Percentiles rank a stretch among this genome's conserved stretches.
These are phyloP conservation scores for Zelonia costaricensis DNA, from an alignment of 208 protist species.

Conservation along the genomic window DNA sequence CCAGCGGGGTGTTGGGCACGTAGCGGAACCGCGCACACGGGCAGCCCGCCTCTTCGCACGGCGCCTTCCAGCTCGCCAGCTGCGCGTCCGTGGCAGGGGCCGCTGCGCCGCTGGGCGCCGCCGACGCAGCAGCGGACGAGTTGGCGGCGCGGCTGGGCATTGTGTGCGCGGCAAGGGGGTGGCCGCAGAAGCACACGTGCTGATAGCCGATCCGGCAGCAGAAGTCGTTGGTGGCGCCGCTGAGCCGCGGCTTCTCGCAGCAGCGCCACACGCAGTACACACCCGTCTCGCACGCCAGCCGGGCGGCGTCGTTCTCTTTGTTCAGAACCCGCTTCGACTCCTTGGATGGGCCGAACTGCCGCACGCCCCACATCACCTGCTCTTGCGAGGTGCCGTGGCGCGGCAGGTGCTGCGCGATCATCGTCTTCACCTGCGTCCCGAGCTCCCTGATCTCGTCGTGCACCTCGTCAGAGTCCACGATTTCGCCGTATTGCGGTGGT, in stretches of 20 bases:
- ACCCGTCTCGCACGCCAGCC: slow-evolving; percentile 58
- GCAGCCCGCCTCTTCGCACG: slow-evolving; percentile 51
- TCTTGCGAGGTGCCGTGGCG: slow-evolving; percentile 61
- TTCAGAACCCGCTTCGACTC: slow-evolving; percentile 66
- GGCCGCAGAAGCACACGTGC: slow-evolving; percentile 84
- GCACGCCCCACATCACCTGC: slow-evolving; percentile 68
- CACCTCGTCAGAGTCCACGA: slow-evolving; percentile 65
- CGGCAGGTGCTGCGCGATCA: slow-evolving; percentile 55
- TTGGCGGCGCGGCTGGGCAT: slow-evolving; percentile 13
- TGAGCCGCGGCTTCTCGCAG: slow-evolving; percentile 38
- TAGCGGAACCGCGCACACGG: slow-evolving; percentile 69
- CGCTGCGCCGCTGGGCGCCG: not conserved
- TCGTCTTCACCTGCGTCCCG: slow-evolving; percentile 35
- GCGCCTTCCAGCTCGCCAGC: slow-evolving; percentile 19
- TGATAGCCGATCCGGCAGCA: slow-evolving; percentile 71
- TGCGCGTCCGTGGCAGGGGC: slow-evolving; percentile 15
- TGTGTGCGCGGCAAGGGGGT: slow-evolving; percentile 48
- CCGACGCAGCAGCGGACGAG: not conserved
- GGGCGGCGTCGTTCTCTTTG: slow-evolving; percentile 78
- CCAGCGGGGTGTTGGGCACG: slow-evolving; percentile 83
- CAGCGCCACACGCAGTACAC: slow-evolving; percentile 84
- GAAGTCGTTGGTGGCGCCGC: slow-evolving; percentile 71
- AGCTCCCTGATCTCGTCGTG: slow-evolving; percentile 79
- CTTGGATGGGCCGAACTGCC: slow-evolving; percentile 74
- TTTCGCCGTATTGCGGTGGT: slow-evolving; percentile 40